These are phyloP conservation scores for Solanum sparsipilum DNA, from an alignment of 257 asterid species.

Conservation along the genomic window DNA sequence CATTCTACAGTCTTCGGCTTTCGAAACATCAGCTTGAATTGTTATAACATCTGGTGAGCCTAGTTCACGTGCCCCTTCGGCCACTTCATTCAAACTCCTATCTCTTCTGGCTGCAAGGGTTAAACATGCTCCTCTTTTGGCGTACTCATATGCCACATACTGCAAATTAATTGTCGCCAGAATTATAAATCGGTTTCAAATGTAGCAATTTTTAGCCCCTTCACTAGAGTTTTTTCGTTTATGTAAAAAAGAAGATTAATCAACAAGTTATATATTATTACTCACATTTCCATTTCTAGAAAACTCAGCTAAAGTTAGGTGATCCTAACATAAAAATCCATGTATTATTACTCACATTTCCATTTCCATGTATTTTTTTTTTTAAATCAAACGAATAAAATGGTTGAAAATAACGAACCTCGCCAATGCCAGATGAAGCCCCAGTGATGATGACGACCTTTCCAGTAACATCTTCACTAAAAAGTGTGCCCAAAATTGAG, in stretches of 20 bases:
- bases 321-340: neutral
- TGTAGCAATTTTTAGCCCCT: neutral
- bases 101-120: constrained; percentile 69
- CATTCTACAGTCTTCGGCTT: constrained; percentile 40
- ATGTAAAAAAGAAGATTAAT: too few species aligned
- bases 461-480: constrained; percentile 43
- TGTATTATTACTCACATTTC: neutral
- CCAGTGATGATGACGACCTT: constrained; percentile 65
- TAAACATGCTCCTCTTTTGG: constrained; percentile 57
- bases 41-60: constrained; percentile 62
- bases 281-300: too few species aligned
- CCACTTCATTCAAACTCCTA: constrained; percentile 43
- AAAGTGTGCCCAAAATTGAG: constrained; percentile 26
- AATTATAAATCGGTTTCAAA: too few species aligned
- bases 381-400: neutral
- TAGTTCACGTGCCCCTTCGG: constrained; percentile 31
- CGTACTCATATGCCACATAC: constrained; percentile 84
- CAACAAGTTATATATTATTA: neutral
- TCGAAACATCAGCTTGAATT: constrained; percentile 43
- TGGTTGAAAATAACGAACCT: constrained; percentile 21
- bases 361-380: too few species aligned
- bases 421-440: constrained; percentile 78
- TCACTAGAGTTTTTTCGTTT: too few species aligned
- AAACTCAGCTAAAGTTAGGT: neutral
- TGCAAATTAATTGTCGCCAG: neutral